Evolutionary conservation across 129 eudicot species (phyloP), one percentile per base, ranked within the genome.

Genomic region (Pulicaria dysenterica): DNA sequence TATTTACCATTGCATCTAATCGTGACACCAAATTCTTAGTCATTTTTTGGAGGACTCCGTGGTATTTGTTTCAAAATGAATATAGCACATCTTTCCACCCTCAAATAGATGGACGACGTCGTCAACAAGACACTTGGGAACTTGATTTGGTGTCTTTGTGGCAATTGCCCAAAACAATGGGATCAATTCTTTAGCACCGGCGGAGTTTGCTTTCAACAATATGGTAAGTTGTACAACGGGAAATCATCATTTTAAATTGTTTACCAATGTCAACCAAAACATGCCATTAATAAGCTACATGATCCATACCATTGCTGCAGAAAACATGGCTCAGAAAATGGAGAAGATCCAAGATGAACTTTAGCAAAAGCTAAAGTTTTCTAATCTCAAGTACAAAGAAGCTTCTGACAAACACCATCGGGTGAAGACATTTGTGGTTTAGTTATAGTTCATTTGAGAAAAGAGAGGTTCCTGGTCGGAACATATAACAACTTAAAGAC

Each of bases 161-260:
- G 67, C 5, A 46, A 62, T 13, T 10, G 47, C 3, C 67, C 67
- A 5, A 62, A 41, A 1, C 46, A n/a, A 41, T 62, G 67, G 67
- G 67, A 62, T 62, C 67, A 62, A 6, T 38, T 24, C 31, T 34
- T 37, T 62, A 5, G 46, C 34, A 0, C 67, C 3, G 4, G 19
- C 67, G 5, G 67, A 62, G 39, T 62, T 62, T 37, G 48, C 67
- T 4, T 62, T 39, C 8, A 62, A 62, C 8, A 62, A 41, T 8
- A 36, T 14, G 47, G 67, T 62, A 16, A 38, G 38, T 12, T 10
- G 49, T 1, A 38, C 13, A 1, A 62, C 47, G 4, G 17, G 67
- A 13, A 62, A 5, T 62, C 48, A 1, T 24, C 67, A 3, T 39
- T 62, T 34, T 11, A 38, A 9, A 37, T 36, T 62, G 47, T 39